These are phyloP conservation scores for Pyrenophora tritici-repentis DNA, from an alignment of 2,329 filamentous ascomycete genomes.

Conservation along the genomic window DNA sequence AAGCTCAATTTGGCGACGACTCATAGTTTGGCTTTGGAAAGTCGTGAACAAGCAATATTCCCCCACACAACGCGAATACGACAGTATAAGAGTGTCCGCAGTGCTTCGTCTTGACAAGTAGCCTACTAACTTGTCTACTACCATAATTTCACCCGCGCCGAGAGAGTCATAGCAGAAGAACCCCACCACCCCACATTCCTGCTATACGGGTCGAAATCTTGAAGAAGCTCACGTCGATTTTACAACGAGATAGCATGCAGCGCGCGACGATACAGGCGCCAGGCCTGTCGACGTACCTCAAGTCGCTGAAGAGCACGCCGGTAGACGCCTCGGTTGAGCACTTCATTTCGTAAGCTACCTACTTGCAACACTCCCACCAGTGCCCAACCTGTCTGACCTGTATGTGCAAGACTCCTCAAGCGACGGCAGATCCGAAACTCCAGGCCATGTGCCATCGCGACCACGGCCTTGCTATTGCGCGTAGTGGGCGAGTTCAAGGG, in stretches of 20 bases:
- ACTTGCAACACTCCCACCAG: slow-evolving; percentile 1
- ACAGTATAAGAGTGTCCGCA: not conserved
- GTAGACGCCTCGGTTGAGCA: slow-evolving; percentile 84
- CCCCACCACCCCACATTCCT: slow-evolving; percentile 30
- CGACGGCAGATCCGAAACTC: slow-evolving; percentile 87
- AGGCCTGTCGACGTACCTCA: slow-evolving; percentile 76
- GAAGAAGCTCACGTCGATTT: not conserved
- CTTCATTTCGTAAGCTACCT: slow-evolving; percentile 71
- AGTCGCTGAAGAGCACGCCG: slow-evolving; percentile 69
- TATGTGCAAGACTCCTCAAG: slow-evolving; percentile 72
- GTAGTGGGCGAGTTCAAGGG: slow-evolving; percentile 84
- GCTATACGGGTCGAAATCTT: slow-evolving; percentile 5
- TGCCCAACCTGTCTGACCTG: slow-evolving; percentile 12
- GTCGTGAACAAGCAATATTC: slow-evolving; percentile 6
- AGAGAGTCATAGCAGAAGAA: slow-evolving; percentile 4
- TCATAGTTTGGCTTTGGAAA: slow-evolving; percentile 6
- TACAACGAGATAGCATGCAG: slow-evolving; percentile 27
- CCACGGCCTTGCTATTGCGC: slow-evolving; percentile 83
- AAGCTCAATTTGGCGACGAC: slow-evolving; percentile 15
- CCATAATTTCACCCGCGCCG: not conserved
- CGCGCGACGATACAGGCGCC: slow-evolving; percentile 60
- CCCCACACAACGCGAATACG: not conserved
- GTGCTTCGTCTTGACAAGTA: not conserved
- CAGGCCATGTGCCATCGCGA: slow-evolving; percentile 87
- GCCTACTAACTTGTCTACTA: not conserved